A percentile compares a stretch with the other conserved stretches of the same genome.
Evolutionary conservation across 2,329 filamentous ascomycete species (phyloP).

Genomic region (Phialophora verrucosa): DNA sequence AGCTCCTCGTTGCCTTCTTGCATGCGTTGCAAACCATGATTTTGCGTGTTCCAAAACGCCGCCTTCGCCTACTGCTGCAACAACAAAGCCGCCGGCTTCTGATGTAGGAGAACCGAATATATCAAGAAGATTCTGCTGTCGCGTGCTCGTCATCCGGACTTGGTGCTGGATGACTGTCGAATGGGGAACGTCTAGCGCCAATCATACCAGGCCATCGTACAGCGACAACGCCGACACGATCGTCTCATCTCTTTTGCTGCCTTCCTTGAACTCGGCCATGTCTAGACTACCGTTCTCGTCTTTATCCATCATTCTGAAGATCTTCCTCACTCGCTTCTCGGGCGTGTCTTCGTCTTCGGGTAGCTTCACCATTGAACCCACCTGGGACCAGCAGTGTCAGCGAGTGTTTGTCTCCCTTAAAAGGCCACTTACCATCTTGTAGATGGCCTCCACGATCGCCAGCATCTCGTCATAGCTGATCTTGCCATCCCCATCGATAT

Average conservation of each 20-base stretch:
- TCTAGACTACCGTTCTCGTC: constrained; percentile 97
- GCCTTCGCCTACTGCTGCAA: constrained; percentile 17
- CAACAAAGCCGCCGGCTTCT: constrained; percentile 18
- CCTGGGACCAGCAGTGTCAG: constrained; percentile 59
- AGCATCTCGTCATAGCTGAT: constrained; percentile 99
- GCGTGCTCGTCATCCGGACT: constrained; percentile 2
- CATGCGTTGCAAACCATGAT: not conserved
- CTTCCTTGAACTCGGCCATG: constrained; percentile 98
- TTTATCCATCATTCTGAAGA: constrained; percentile 99
- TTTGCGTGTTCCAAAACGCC: constrained; percentile 19
- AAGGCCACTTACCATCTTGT: constrained; percentile 82
- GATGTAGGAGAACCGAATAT: not conserved
- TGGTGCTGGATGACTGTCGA: constrained; percentile 3
- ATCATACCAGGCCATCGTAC: constrained; percentile 90
- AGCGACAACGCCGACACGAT: constrained; percentile 96
- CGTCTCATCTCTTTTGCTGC: constrained; percentile 97
- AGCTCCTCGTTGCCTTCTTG: not conserved
- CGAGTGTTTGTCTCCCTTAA: not conserved
- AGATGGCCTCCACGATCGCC: constrained; percentile 97
- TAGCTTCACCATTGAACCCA: constrained; percentile 98
- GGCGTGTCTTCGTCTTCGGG: constrained; percentile 98
- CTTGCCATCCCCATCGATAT: constrained; percentile 98
- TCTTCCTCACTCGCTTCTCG: constrained; percentile 96
- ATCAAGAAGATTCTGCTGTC: constrained; percentile 12
- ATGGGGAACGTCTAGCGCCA: not conserved